phyloP scores from a whole-genome alignment of 306 rosid species.

The Sphenostylis stenocarpa region DNA sequence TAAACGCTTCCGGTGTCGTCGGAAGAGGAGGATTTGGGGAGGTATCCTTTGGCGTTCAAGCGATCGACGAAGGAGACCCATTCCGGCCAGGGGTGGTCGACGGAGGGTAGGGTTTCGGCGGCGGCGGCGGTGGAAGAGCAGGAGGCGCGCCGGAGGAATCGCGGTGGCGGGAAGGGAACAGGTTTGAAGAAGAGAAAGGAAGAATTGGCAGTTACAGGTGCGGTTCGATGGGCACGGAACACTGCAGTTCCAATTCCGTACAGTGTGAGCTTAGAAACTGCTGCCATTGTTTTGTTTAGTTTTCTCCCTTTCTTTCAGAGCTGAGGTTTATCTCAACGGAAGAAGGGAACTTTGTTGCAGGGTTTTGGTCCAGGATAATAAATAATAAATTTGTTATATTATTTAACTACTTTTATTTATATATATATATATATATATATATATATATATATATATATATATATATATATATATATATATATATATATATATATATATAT shows the following conservation, averaged over 20 bases:
- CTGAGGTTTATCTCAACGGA: background rate
- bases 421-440: too few relatives aligned
- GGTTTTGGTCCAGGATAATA: background rate
- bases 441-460: too few relatives aligned
- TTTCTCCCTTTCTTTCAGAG: too few relatives aligned
- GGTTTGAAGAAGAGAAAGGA: conserved; percentile 41
- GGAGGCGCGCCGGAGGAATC: conserved; percentile 30
- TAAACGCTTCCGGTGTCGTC: conserved; percentile 30
- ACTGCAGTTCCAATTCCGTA: conserved; percentile 56
- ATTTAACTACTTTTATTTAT: too few relatives aligned
- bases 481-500: too few relatives aligned
- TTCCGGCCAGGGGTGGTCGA: conserved; percentile 88
- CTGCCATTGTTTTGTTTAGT: conserved; percentile 42
- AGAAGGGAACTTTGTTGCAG: background rate
- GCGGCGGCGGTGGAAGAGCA: conserved; percentile 21
- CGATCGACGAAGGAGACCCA: conserved; percentile 87
- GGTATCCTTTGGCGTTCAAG: conserved; percentile 66
- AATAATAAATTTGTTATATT: too few relatives aligned
- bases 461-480: too few relatives aligned
- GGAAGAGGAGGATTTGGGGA: conserved; percentile 35
- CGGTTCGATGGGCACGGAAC: conserved; percentile 39
- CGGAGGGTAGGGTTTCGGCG: conserved; percentile 25
- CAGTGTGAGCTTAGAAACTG: conserved; percentile 51
- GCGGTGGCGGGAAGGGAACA: conserved; percentile 25
- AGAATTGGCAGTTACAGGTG: conserved; percentile 15